A percentile compares a stretch with the other conserved stretches of the same genome.
Evolutionary conservation across 768 basidiomycete species (phyloP).

Genomic region (Naganishia antarctica): DNA sequence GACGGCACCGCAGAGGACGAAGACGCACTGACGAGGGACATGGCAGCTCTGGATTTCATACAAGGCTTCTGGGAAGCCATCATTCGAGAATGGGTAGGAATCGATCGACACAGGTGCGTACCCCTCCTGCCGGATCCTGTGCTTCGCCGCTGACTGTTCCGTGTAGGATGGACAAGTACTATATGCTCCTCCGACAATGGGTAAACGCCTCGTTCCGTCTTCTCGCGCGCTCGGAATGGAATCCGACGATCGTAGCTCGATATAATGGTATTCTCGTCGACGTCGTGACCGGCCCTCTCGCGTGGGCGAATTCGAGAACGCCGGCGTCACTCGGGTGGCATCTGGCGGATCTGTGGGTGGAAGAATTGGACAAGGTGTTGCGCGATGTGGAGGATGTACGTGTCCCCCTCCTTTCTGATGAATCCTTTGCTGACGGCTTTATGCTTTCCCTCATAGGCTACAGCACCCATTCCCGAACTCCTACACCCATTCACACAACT

Average conservation of each 20-base stretch:
- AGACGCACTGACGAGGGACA: conserved; percentile 44
- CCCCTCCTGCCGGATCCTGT: background rate
- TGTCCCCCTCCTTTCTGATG: conserved; percentile 15
- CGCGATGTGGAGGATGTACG: conserved; percentile 17
- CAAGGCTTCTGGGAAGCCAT: conserved; percentile 85
- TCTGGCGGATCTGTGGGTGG: conserved; percentile 79
- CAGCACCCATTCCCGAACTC: conserved; percentile 48
- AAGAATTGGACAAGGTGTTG: conserved; percentile 70
- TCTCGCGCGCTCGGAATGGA: conserved; percentile 69
- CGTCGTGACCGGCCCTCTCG: conserved; percentile 69
- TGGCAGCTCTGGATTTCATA: conserved; percentile 65
- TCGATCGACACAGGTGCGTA: conserved; percentile 80
- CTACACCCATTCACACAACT: conserved; percentile 68
- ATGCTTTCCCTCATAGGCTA: conserved; percentile 4
- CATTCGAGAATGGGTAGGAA: conserved; percentile 86
- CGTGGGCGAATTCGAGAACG: conserved; percentile 70
- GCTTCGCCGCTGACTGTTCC: background rate
- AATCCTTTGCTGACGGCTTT: conserved; percentile 12
- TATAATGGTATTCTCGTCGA: conserved; percentile 65
- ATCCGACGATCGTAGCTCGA: conserved; percentile 54
- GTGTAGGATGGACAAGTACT: conserved; percentile 89
- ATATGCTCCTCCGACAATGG: conserved; percentile 86
- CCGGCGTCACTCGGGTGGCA: conserved; percentile 78
- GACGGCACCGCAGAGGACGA: conserved; percentile 9
- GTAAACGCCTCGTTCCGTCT: conserved; percentile 79